These are phyloP conservation scores for Nemania abortiva DNA, from an alignment of 2,329 filamentous ascomycete species.

Conservation along the genomic window DNA sequence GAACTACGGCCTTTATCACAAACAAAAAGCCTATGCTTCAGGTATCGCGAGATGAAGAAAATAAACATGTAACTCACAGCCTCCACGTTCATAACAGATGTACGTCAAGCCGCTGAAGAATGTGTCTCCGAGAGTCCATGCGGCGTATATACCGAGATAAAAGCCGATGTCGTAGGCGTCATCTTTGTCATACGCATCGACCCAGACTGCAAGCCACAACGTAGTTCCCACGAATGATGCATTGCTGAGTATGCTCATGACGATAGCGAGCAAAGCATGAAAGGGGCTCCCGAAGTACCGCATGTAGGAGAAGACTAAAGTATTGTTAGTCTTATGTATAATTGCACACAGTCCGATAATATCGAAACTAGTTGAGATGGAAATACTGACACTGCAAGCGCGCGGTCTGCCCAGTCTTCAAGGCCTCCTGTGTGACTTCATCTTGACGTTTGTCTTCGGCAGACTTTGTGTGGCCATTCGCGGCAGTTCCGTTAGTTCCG, in stretches of 20 bases:
- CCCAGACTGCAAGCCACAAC: slow-evolving; percentile 66
- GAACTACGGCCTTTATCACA: too few relatives aligned
- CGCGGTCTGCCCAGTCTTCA: slow-evolving; percentile 60
- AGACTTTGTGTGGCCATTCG: slow-evolving; percentile 49
- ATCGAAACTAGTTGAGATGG: not conserved
- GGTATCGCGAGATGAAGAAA: too few relatives aligned
- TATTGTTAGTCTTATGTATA: slow-evolving; percentile 39
- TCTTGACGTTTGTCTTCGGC: slow-evolving; percentile 54
- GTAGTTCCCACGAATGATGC: slow-evolving; percentile 58
- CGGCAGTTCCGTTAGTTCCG: slow-evolving; percentile 36
- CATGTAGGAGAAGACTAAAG: slow-evolving; percentile 63
- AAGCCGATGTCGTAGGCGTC: slow-evolving; percentile 60
- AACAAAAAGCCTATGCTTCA: too few relatives aligned
- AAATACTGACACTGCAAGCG: slow-evolving; percentile 58
- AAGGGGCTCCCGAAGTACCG: slow-evolving; percentile 61
- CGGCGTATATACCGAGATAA: slow-evolving; percentile 66
- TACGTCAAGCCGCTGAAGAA: slow-evolving; percentile 58
- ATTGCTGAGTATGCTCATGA: slow-evolving; percentile 57
- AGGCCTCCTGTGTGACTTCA: slow-evolving; percentile 62
- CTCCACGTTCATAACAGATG: slow-evolving; percentile 65
- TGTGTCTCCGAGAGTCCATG: slow-evolving; percentile 59
- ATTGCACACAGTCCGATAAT: not conserved
- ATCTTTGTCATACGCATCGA: slow-evolving; percentile 62
- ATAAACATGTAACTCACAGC: slow-evolving; percentile 54
- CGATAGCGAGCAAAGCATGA: slow-evolving; percentile 57